Evolutionary conservation across 2,329 filamentous ascomycete species (phyloP), one percentile per base, ranked within the genome.

Genomic region (Dothiorella sarmentorum): DNA sequence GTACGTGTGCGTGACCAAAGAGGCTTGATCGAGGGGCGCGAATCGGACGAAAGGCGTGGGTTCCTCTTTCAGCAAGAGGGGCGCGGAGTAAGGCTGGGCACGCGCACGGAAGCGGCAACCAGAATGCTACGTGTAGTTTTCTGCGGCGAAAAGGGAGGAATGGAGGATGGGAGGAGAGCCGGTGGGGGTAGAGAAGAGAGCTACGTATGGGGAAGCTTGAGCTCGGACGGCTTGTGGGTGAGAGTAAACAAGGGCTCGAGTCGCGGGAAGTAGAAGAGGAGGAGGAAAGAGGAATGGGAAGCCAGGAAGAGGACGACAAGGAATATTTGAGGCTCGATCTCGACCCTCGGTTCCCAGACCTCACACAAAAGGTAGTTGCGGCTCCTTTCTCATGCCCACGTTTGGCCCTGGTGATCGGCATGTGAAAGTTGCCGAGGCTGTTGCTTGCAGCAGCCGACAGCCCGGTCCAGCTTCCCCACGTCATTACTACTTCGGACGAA

Each of bases 391-490:
- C 9, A n/a, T n/a, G n/a, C n/a, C n/a, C n/a, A n/a, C n/a, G n/a
- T n/a, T n/a, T n/a, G n/a, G 44, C 26, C 11, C 13, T 15, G 18
- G 27, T 33, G 45, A 22, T 15, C n/a, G 11, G 49, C 49, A 53
- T 53, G 49, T 53, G 49, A 53, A 53, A 53, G 49, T 27, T 53
- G 49, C 49, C 49, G 49, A 53, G 49, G 49, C 22, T 53, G n/a
- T 26, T 9, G 22, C 33, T 18, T 31, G 49, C 49, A 11, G n/a
- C 33, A 53, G 33, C 49, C 49, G 49, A 38, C 6, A 37, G 33
- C 22, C 33, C 33, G 15, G 33, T 4, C 49, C 13, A 26, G 40
- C 37, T n/a, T 40, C 33, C 49, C 45, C 45, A 37, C 29, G 10
- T 31, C 31, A 7, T 18, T 11, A 15, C 22, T 15, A 27, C 49